These are phyloP conservation scores for Knoxia roxburghii DNA, from an alignment of 257 asterid species.

Conservation along the genomic window DNA sequence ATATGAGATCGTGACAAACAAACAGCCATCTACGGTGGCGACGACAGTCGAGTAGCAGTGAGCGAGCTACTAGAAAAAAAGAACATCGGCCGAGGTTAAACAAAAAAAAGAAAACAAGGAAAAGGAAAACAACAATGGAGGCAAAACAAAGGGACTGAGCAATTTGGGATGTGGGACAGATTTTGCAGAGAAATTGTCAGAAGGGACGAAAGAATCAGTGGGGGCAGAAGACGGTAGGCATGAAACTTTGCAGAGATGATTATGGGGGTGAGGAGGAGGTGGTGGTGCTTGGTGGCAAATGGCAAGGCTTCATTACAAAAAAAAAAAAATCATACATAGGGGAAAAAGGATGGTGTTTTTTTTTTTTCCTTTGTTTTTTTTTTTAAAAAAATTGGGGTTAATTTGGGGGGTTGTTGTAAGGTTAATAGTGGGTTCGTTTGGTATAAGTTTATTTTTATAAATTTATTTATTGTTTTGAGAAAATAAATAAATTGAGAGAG, in stretches of 20 bases:
- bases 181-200: constrained; percentile 36
- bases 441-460: constrained; percentile 29
- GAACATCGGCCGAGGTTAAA: constrained; percentile 2
- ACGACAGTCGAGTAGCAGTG: constrained; percentile 28
- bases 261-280: neutral
- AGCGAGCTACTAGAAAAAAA: neutral
- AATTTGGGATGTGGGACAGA: constrained; percentile 25
- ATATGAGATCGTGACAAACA: constrained; percentile 62
- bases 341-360: constrained; percentile 15
- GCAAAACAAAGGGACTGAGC: constrained; percentile 11
- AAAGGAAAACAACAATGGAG: constrained; percentile 12
- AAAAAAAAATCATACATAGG: constrained; percentile 14
- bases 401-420: constrained; percentile 21
- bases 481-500: constrained; percentile 35
- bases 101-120: too few species aligned
- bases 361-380: neutral
- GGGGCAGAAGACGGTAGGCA: constrained; percentile 12
- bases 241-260: constrained; percentile 15
- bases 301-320: constrained; percentile 1
- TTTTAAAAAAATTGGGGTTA: neutral
- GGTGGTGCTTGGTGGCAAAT: constrained; percentile 21
- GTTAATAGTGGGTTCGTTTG: constrained; percentile 18
- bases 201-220: constrained; percentile 16
- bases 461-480: constrained; percentile 48
- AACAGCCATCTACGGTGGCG: constrained; percentile 41